These are phyloP conservation scores for Microglena sp. DNA, from an alignment of 139 green algal genomes.

Conservation along the genomic window DNA sequence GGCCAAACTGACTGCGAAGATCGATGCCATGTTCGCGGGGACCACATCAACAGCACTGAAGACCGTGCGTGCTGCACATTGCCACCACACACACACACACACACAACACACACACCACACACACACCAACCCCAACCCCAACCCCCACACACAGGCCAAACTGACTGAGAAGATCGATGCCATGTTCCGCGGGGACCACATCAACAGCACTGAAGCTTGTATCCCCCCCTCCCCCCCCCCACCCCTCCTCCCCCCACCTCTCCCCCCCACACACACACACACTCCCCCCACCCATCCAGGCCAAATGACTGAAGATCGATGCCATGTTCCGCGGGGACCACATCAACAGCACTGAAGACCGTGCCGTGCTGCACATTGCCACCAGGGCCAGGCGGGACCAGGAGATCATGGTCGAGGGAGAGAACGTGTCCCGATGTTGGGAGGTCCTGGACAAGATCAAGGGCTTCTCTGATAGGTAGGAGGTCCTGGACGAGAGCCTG, in stretches of 20 bases:
- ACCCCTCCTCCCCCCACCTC: no score
- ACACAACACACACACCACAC: neutral
- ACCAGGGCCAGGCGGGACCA: slow-evolving; percentile 66
- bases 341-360: slow-evolving; percentile 91
- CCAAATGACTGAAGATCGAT: slow-evolving; percentile 67
- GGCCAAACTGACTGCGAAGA: no score
- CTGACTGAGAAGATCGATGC: slow-evolving; percentile 85
- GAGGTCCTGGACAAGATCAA: slow-evolving; percentile 98
- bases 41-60: no score
- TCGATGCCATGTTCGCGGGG: no score
- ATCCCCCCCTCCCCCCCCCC: no score
- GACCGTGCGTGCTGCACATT: neutral
- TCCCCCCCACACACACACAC: no score
- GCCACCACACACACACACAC: neutral
- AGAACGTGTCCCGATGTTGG: slow-evolving; percentile 90
- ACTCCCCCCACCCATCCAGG: slow-evolving; percentile 53
- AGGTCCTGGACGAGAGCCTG: slow-evolving; percentile 73
- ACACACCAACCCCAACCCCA: neutral
- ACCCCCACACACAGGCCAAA: slow-evolving; percentile 9
- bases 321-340: slow-evolving; percentile 90
- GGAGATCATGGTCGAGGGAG: slow-evolving; percentile 67
- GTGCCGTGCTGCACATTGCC: slow-evolving; percentile 89
- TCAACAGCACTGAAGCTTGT: slow-evolving; percentile 93
- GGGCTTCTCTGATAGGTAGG: slow-evolving; percentile 75
- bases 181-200: slow-evolving; percentile 92